phyloP scores from a whole-genome alignment of 2,329 filamentous ascomycete genomes.

The Colletotrichum eremochloae region DNA sequence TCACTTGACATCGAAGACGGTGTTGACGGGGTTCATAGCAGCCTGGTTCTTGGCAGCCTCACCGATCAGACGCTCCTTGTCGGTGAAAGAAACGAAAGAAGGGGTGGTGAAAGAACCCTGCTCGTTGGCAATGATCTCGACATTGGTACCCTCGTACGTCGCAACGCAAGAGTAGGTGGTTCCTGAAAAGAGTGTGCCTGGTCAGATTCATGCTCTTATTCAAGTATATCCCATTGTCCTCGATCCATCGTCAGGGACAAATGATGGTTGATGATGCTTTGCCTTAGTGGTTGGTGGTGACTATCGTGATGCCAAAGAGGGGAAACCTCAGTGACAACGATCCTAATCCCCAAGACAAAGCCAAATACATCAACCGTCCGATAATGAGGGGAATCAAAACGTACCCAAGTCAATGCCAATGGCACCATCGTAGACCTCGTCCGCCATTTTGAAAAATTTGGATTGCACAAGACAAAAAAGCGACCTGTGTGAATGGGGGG shows the following conservation, averaged over 20 bases:
- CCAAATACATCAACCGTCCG: constrained; percentile 35
- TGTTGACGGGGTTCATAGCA: constrained; percentile 98
- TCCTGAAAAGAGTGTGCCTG: constrained; percentile 66
- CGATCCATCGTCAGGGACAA: constrained; percentile 9
- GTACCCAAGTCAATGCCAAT: constrained; percentile 99
- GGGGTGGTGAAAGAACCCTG: constrained; percentile 99
- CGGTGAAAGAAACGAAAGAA: constrained; percentile 98
- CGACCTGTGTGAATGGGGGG: constrained; percentile 43
- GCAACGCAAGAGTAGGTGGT: constrained; percentile 99
- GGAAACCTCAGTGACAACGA: constrained; percentile 27
- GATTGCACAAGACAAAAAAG: constrained; percentile 42
- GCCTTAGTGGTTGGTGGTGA: not conserved
- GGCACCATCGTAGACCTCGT: constrained; percentile 99
- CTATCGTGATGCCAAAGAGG: constrained; percentile 2
- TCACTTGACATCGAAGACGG: constrained; percentile 99
- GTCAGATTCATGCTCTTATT: constrained; percentile 43
- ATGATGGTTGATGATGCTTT: constrained; percentile 17
- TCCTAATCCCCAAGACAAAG: constrained; percentile 15
- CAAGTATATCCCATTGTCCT: not conserved
- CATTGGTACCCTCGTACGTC: constrained; percentile 99
- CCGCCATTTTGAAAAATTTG: constrained; percentile 79
- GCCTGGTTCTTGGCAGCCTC: constrained; percentile 99
- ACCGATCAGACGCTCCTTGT: constrained; percentile 98
- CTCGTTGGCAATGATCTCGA: constrained; percentile 99
- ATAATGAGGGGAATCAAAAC: constrained; percentile 51